Conservation (phyloP, 1,139 yeast species). For the Petasospora fabianii region DNA sequence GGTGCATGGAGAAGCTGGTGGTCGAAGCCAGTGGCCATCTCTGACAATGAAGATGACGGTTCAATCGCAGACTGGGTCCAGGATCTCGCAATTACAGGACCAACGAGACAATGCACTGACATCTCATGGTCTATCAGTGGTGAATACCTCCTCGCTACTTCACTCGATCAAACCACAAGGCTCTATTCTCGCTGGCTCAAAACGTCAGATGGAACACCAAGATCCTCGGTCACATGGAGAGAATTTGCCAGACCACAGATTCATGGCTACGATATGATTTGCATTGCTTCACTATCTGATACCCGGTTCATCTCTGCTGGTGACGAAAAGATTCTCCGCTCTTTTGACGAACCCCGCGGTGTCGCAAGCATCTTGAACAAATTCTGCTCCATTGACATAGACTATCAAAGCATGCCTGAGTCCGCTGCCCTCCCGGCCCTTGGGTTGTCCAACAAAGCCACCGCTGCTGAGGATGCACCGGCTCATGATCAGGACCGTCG, state of each 20-base stretch:
- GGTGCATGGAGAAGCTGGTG: conserved; percentile 88
- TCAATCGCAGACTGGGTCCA: conserved; percentile 45
- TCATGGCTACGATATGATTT: conserved; percentile 96
- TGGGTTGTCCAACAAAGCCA: conserved; percentile 92
- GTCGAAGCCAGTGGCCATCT: conserved; percentile 25
- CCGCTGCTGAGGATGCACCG: conserved; percentile 40
- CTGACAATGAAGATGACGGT: conserved; percentile 27
- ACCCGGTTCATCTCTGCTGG: conserved; percentile 87
- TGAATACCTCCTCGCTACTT: conserved; percentile 65
- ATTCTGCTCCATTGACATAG: conserved; percentile 45
- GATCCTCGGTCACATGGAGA: conserved; percentile 54
- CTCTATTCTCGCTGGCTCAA: conserved; percentile 62
- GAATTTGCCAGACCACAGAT: conserved; percentile 97
- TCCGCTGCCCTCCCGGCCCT: conserved; percentile 90
- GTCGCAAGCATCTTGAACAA: conserved; percentile 60
- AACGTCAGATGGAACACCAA: conserved; percentile 29
- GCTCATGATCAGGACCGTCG: conserved; percentile 33
- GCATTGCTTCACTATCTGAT: conserved; percentile 59
- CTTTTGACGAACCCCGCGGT: conserved; percentile 85
- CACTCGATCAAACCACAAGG: conserved; percentile 91
- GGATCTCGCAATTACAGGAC: conserved; percentile 68
- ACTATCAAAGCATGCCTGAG: conserved; percentile 39
- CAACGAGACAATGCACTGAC: conserved; percentile 72
- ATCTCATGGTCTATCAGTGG: conserved; percentile 74
- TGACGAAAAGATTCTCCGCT: conserved; percentile 88